Evolutionary conservation across 352 stramenopile species (phyloP).

Genomic region (Globisporangium alternatum): DNA sequence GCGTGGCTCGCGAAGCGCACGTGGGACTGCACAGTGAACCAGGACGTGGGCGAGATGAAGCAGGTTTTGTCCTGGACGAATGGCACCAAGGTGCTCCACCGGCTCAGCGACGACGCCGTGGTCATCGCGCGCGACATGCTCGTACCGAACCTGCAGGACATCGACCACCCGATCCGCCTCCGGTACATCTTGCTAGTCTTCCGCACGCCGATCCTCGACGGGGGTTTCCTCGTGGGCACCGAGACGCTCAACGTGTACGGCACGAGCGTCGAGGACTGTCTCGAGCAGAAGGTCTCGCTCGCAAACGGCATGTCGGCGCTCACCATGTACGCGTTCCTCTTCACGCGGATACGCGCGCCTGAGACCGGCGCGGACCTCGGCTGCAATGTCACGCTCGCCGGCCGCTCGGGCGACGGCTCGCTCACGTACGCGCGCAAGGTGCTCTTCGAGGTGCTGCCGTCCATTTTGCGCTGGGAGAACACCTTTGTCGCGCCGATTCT

Average conservation of each 20-base stretch:
- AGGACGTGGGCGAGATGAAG: conserved; percentile 20
- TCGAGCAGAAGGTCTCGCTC: conserved; percentile 23
- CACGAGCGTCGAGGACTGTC: conserved; percentile 16
- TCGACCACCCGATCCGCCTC: conserved; percentile 29
- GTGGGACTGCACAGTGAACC: conserved; percentile 33
- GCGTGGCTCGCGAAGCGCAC: conserved; percentile 28
- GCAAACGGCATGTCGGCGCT: conserved; percentile 20
- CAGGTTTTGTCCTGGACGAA: conserved; percentile 30
- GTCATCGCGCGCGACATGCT: conserved; percentile 28
- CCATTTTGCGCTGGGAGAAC: conserved; percentile 42
- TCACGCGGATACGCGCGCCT: conserved; percentile 19
- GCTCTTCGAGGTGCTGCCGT: conserved; percentile 32
- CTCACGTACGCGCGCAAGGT: conserved; percentile 34
- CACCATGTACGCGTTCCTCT: conserved; percentile 40
- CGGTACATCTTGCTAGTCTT: conserved; percentile 30
- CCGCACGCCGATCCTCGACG: conserved; percentile 12
- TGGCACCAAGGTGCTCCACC: conserved; percentile 38
- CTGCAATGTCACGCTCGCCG: conserved; percentile 30
- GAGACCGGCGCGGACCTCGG: conserved; percentile 14
- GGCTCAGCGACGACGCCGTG: conserved; percentile 22
- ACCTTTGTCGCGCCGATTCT: conserved; percentile 32
- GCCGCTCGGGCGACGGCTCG: conserved; percentile 26
- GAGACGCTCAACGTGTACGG: conserved; percentile 30
- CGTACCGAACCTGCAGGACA: conserved; percentile 26
- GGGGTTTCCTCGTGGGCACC: conserved; percentile 29